These are phyloP conservation scores for Stachybotrys chlorohalonatus DNA, from an alignment of 2,329 filamentous ascomycete species.

Conservation along the genomic window DNA sequence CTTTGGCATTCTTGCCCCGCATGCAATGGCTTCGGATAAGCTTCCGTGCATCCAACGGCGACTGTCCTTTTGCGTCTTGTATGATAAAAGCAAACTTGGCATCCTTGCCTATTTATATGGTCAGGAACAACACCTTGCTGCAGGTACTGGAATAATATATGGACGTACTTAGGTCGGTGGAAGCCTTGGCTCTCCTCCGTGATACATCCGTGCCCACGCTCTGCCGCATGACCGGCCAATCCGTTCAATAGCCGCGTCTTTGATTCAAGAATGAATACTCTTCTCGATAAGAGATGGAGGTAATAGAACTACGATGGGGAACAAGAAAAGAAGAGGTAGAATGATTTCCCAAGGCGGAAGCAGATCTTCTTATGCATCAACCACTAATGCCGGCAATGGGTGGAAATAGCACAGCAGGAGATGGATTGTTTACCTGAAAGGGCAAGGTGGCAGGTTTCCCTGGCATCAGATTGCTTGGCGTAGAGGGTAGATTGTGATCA, in stretches of 20 bases:
- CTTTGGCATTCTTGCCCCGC: conserved; percentile 16
- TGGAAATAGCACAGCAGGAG: background rate
- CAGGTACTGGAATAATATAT: too few species aligned
- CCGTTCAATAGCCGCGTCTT: background rate
- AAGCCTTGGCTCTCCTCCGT: too few species aligned
- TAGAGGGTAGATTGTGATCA: background rate
- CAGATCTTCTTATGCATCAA: background rate
- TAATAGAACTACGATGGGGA: background rate
- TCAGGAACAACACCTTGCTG: too few species aligned
- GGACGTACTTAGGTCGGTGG: too few species aligned
- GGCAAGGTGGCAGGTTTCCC: conserved; percentile 5
- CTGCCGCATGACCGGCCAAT: background rate
- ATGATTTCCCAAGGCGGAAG: conserved; percentile 7
- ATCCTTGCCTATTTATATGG: conserved; percentile 1
- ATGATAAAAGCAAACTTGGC: conserved; percentile 18
- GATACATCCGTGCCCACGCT: background rate
- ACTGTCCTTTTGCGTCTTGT: conserved; percentile 12
- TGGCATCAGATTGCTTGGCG: background rate
- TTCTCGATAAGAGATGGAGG: background rate
- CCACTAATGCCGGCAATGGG: background rate
- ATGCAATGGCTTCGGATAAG: conserved; percentile 18
- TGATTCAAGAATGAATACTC: too few species aligned
- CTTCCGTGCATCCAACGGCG: conserved; percentile 12
- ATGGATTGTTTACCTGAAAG: conserved; percentile 6
- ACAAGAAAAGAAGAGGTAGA: too few species aligned